A percentile compares a stretch with the other conserved stretches of the same genome.
Conservation (phyloP, 257 asterid genomes). For the Forsythia suspensa region DNA sequence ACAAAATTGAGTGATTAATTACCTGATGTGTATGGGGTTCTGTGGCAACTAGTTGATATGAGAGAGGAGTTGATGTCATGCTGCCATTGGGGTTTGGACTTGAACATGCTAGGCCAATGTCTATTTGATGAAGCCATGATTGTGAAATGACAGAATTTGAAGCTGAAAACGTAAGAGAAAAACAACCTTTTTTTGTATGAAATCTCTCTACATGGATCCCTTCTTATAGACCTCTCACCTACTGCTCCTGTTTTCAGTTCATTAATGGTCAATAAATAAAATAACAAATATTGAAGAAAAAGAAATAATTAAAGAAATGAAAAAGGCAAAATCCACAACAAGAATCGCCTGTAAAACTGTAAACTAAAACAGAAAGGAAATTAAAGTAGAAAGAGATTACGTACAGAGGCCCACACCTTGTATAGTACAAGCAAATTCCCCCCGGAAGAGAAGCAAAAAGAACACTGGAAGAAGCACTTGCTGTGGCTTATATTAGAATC, state of each 20-base stretch:
- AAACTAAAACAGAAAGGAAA: constrained; percentile 54
- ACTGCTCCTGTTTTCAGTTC: constrained; percentile 27
- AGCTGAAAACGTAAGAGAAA: constrained; percentile 5
- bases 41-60: constrained; percentile 28
- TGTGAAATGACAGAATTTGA: neutral
- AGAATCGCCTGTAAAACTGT: constrained; percentile 71
- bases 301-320: neutral
- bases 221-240: constrained; percentile 26
- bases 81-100: constrained; percentile 36
- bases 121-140: constrained; percentile 53
- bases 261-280: constrained; percentile 9
- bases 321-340: constrained; percentile 61
- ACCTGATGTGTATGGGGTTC: constrained; percentile 41
- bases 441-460: constrained; percentile 56
- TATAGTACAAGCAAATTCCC: constrained; percentile 17
- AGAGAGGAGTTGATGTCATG: neutral
- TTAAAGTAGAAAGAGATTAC: constrained; percentile 15
- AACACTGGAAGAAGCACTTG: constrained; percentile 68
- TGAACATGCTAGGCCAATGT: constrained; percentile 75
- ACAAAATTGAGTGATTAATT: neutral
- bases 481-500: constrained; percentile 57
- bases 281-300: neutral
- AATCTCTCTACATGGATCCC: constrained; percentile 22
- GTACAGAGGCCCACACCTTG: constrained; percentile 58
- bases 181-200: constrained; percentile 2